Evolutionary conservation across 148 eudicot genomes (phyloP), one percentile per base, ranked within the genome.

Genomic region (Nepenthes gracilis): DNA sequence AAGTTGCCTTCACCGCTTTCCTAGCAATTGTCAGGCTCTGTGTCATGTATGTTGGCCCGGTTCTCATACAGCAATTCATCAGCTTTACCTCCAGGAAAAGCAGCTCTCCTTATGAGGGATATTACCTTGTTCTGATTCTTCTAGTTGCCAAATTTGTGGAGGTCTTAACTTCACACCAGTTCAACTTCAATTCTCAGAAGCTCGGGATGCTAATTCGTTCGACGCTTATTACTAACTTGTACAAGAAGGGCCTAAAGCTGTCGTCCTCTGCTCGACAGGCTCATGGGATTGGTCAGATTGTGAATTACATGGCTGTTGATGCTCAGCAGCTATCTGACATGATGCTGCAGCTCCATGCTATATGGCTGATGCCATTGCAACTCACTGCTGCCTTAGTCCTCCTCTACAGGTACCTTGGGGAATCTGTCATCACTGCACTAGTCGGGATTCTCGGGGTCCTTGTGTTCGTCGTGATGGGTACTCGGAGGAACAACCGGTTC

Each of bases 271-370:
- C 96, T 33, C 65, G 98, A 50, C 96, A 92, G 49, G 73, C 68
- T 43, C 98, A 92, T 63, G 98, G 96, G 51, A 85, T 88, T 53
- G 98, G 98, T 14, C 96, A 86, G 55, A 93, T 86, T 63, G 96
- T 93, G 52, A 93, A 93, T 72, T 93, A 88, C 57, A 93, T 93
- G 98, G 96, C 83, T 47, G 91, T 92, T 35, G 98, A 92, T 84
- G 86, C 96, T 64, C 98, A 92, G 59, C 98, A 92, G 72, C 83
- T 92, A 1, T 84, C 95, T 7, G 98, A 93, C 63, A 93, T 93
- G 98, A 88, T 93, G 91, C 77, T 93, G 12, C 96, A 93, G 63
- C 70, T 88, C 1, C 96, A 93, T 57, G 78, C 80, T 69, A 62
- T 88, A n/a, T 93, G 98, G 98, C 74, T 83, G 6, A 88, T 81